These are phyloP conservation scores for Dendrocalamus latiflorus DNA, from an alignment of 202 grass and related monocot genomes.

Conservation along the genomic window DNA sequence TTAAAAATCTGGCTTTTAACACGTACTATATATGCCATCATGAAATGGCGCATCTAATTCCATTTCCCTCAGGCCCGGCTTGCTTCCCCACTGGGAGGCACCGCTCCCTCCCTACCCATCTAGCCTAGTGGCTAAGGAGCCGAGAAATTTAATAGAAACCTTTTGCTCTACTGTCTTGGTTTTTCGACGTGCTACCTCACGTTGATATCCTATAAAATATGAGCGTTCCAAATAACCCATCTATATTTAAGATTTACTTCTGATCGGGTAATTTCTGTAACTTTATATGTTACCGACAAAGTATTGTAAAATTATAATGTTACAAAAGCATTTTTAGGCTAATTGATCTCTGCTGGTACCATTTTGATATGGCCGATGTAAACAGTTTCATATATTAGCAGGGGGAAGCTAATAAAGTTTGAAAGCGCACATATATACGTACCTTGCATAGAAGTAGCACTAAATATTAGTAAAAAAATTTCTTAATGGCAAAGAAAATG, in stretches of 20 bases:
- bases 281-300: neutral
- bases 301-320: neutral
- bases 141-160: no score
- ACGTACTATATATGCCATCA: no score
- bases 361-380: neutral
- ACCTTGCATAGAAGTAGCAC: neutral
- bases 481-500: neutral
- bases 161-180: no score
- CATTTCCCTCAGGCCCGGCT: conserved; percentile 3
- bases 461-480: neutral
- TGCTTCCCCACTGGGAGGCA: conserved; percentile 31
- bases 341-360: neutral
- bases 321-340: neutral
- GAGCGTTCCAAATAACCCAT: neutral
- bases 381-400: neutral
- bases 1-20: no score
- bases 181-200: no score
- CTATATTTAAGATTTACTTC: neutral
- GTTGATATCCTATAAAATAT: neutral
- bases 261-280: neutral
- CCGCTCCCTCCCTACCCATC: neutral
- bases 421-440: neutral
- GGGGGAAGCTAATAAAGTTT: neutral
- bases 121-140: conserved; percentile 21
- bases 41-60: neutral